These are phyloP conservation scores for Ruellia speciosa DNA, from an alignment of 305 asterid genomes.

Conservation along the genomic window DNA sequence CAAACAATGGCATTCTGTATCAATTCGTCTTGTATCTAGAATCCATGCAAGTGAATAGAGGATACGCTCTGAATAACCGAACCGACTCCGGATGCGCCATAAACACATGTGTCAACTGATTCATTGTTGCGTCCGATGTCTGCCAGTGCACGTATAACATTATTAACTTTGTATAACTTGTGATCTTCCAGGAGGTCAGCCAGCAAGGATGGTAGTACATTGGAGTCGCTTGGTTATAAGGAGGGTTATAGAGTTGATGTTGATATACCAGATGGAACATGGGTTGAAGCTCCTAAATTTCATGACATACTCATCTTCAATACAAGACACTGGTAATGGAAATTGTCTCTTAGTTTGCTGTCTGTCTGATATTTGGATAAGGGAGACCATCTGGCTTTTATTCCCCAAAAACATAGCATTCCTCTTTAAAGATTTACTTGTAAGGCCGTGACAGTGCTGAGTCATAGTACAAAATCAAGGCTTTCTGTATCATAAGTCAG, in stretches of 20 bases:
- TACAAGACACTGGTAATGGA: slow-evolving; percentile 84
- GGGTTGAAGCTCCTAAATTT: slow-evolving; percentile 69
- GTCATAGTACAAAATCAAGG: too few relatives aligned
- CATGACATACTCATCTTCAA: slow-evolving; percentile 81
- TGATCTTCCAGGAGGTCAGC: slow-evolving; percentile 65
- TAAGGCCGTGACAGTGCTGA: too few relatives aligned
- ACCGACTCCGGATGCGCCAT: too few relatives aligned
- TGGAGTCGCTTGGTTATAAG: slow-evolving; percentile 87
- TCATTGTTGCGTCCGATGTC: too few relatives aligned
- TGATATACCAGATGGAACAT: slow-evolving; percentile 89
- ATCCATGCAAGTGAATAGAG: too few relatives aligned
- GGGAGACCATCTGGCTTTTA: background rate
- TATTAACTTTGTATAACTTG: slow-evolving; percentile 9
- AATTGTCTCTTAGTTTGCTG: slow-evolving; percentile 10
- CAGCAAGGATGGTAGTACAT: slow-evolving; percentile 41
- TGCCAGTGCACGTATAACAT: too few relatives aligned
- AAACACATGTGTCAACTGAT: too few relatives aligned
- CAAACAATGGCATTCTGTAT: too few relatives aligned
- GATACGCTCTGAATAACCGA: too few relatives aligned
- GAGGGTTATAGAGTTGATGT: slow-evolving; percentile 84
- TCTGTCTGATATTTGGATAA: slow-evolving; percentile 10
- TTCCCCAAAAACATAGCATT: background rate
- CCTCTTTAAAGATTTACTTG: too few relatives aligned
- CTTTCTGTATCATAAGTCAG: too few relatives aligned
- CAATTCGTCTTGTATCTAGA: too few relatives aligned